phyloP scores from a whole-genome alignment of 768 basidiomycete species.

The Auriscalpium orientale region DNA sequence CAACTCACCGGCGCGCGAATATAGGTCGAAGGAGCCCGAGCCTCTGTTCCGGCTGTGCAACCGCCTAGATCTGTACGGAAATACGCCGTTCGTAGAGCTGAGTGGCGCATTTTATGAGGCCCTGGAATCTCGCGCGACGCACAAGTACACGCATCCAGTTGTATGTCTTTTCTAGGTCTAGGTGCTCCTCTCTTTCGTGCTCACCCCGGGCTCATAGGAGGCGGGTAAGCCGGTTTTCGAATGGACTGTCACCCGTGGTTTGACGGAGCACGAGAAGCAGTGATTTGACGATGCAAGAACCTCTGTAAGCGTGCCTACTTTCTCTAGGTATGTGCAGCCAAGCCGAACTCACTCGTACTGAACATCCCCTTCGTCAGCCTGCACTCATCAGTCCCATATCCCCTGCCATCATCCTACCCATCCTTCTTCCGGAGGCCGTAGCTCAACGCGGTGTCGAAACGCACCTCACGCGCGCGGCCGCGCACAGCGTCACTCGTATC shows the following conservation, averaged over 20 bases:
- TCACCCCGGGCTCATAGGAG: conserved; percentile 1
- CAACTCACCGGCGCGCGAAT: not conserved
- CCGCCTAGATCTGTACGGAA: conserved; percentile 46
- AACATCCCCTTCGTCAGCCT: conserved; percentile 18
- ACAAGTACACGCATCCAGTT: conserved; percentile 33
- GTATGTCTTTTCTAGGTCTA: not conserved
- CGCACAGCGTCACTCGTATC: conserved; percentile 9
- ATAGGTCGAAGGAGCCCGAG: conserved; percentile 27
- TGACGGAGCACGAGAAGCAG: conserved; percentile 30
- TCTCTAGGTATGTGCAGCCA: conserved; percentile 30
- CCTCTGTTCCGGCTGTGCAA: conserved; percentile 37
- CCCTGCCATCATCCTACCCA: conserved; percentile 56
- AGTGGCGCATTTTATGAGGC: conserved; percentile 42
- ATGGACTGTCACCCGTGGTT: conserved; percentile 54
- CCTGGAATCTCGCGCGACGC: conserved; percentile 24
- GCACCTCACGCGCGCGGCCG: conserved; percentile 4
- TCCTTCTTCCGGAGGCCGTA: conserved; percentile 27
- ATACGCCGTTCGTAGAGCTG: conserved; percentile 48
- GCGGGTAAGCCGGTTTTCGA: conserved; percentile 29
- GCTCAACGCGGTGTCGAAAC: conserved; percentile 4
- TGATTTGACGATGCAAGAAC: conserved; percentile 34
- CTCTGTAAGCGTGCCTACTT: conserved; percentile 23
- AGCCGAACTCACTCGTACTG: not conserved
- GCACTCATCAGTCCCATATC: conserved; percentile 45
- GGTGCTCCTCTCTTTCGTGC: not conserved